These are phyloP conservation scores for Cryphonectria carpinicola DNA, from an alignment of 2,329 filamentous ascomycete genomes.

Conservation along the genomic window DNA sequence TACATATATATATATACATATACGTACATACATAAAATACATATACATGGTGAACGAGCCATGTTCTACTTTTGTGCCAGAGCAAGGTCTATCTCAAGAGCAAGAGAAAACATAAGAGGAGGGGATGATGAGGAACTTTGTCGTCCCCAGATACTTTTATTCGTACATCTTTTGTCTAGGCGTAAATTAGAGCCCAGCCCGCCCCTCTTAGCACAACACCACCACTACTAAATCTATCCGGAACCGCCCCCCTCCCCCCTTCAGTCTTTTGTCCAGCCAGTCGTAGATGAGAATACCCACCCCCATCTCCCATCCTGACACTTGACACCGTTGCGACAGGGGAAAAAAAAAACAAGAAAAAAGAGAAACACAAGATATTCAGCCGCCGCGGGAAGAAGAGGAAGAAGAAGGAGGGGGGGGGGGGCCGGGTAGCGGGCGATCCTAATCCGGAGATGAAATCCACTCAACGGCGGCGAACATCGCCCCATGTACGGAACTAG, in stretches of 20 bases:
- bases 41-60: too few species aligned
- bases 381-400: neutral
- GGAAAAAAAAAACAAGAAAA: too few species aligned
- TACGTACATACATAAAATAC: neutral
- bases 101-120: neutral
- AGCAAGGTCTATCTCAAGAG: neutral
- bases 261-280: neutral
- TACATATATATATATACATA: neutral
- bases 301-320: neutral
- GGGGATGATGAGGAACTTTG: neutral
- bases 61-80: neutral
- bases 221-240: neutral
- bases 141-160: neutral
- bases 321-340: neutral
- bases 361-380: neutral
- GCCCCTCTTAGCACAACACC: neutral
- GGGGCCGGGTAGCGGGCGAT: neutral
- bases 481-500: neutral
- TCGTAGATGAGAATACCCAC: neutral
- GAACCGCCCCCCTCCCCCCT: neutral
- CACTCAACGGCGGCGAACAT: neutral
- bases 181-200: neutral
- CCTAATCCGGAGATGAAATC: conserved; percentile 2
- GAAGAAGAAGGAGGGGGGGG: neutral
- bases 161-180: neutral